Evolutionary conservation across 2,329 filamentous ascomycete genomes (phyloP), one percentile per base, ranked within the genome.

Genomic region (Exophiala spinifera): DNA sequence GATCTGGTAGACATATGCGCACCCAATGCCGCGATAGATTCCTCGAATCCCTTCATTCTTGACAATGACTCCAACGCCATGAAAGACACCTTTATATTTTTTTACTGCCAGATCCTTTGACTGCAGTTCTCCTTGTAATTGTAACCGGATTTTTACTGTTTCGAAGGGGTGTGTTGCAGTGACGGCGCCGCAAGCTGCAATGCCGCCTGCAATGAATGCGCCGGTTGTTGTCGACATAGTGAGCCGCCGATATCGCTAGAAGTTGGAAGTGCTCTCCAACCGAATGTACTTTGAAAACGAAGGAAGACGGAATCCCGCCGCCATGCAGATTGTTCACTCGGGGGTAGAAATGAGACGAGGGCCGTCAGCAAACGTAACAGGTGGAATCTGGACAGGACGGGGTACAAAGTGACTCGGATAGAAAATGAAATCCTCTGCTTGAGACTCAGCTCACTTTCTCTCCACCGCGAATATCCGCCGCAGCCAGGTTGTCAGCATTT

Each of bases 141-240:
- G 94, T 82, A 99, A 85, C 87, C 91, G 88, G 70, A 97, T 97
- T 82, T 99, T 99, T 71, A 99, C 91, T 11, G 92, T 97, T 76
- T 99, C 94, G 76, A 97, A 97, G 53, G 91, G 91, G 74, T 99
- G 94, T 47, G 94, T 97, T 62, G 95, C 91, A 37, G 92, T 97
- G 54, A 99, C 94, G 62, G 94, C 94, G 69, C 94, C 94, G 75
- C 92, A 97, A 62, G 94, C 94, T 69, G 94, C 94, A 69, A 99
- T 88, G 70, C 94, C 94, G 70, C 94, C 94, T 53, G 94, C 92
- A 67, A 97, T 84, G 78, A 99, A 99, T 59, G 91, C 89, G 63
- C 91, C 83, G 49, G 56, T 52, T 11, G 62, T 64, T 6, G 62
- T 64, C 31, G 62, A 57, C 62, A 64, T 64, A 21, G 53, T 34